Evolutionary conservation across 495 filamentous ascomycete genomes (phyloP).

Genomic region (Hyaloscypha bicolor): DNA sequence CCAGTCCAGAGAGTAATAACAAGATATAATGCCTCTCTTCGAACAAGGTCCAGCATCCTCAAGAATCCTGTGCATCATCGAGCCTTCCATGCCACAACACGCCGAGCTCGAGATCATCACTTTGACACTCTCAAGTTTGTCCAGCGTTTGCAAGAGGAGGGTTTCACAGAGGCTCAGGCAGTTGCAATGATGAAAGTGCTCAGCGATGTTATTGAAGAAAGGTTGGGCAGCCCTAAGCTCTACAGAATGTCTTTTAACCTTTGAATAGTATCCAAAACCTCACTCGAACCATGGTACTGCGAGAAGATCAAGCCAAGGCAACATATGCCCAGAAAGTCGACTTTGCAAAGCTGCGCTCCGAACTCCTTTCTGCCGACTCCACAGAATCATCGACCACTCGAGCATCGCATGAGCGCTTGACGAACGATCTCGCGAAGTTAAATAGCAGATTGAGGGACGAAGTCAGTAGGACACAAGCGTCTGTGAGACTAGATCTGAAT

Average conservation of each 20-base stretch:
- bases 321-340: slow-evolving; percentile 99
- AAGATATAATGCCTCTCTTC: neutral
- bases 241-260: neutral
- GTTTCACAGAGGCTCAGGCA: slow-evolving; percentile 93
- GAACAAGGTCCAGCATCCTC: slow-evolving; percentile 15
- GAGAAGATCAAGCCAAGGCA: slow-evolving; percentile 82
- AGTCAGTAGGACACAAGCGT: slow-evolving; percentile 89
- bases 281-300: slow-evolving; percentile 97
- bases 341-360: slow-evolving; percentile 96
- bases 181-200: slow-evolving; percentile 97
- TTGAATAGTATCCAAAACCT: slow-evolving; percentile 84
- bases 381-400: slow-evolving; percentile 87
- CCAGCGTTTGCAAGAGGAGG: slow-evolving; percentile 83
- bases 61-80: slow-evolving; percentile 28
- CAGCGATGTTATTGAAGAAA: slow-evolving; percentile 96
- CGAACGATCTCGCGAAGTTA: slow-evolving; percentile 92
- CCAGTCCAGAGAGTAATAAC: neutral
- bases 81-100: slow-evolving; percentile 71
- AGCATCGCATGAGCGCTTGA: slow-evolving; percentile 87
- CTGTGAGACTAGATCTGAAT: slow-evolving; percentile 89
- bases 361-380: slow-evolving; percentile 87
- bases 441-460: slow-evolving; percentile 88
- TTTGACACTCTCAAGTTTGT: slow-evolving; percentile 99
- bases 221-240: slow-evolving; percentile 40
- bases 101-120: slow-evolving; percentile 76